These are phyloP conservation scores for Phytopythium chamaehyphon DNA, from an alignment of 352 stramenopile species.

Conservation along the genomic window DNA sequence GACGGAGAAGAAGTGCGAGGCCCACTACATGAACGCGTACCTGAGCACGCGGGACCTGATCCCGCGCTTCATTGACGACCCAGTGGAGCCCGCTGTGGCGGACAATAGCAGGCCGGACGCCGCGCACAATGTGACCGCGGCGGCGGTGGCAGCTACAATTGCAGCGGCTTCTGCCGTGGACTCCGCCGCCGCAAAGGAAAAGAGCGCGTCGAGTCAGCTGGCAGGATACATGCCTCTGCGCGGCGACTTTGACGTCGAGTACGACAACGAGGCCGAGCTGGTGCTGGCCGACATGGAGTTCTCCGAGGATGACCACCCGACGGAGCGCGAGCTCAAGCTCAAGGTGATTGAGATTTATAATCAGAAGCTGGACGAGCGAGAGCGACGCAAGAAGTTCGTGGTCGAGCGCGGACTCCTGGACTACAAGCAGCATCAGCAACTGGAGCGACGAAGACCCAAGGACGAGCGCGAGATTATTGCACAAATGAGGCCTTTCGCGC, in stretches of 20 bases:
- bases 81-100: slow-evolving; percentile 13
- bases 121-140: not conserved
- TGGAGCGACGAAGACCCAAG: slow-evolving; percentile 87
- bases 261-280: slow-evolving; percentile 96
- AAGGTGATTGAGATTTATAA: slow-evolving; percentile 97
- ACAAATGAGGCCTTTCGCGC: slow-evolving; percentile 93
- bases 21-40: slow-evolving; percentile 86
- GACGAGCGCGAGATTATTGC: slow-evolving; percentile 95
- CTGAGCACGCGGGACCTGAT: slow-evolving; percentile 54
- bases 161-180: slow-evolving; percentile 4
- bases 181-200: slow-evolving; percentile 12
- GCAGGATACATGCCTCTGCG: slow-evolving; percentile 96
- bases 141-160: not conserved
- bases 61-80: slow-evolving; percentile 59
- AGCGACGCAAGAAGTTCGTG: slow-evolving; percentile 91
- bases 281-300: slow-evolving; percentile 96
- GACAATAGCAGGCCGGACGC: not conserved
- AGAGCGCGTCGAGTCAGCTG: slow-evolving; percentile 25
- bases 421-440: slow-evolving; percentile 92
- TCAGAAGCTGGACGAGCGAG: slow-evolving; percentile 92
- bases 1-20: slow-evolving; percentile 85
- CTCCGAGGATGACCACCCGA: slow-evolving; percentile 86
- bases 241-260: slow-evolving; percentile 97
- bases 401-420: slow-evolving; percentile 89
- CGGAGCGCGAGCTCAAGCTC: slow-evolving; percentile 93